Base-by-base conservation (phyloP, 805 yeast species). In the Starmerella davenportii region DNA sequence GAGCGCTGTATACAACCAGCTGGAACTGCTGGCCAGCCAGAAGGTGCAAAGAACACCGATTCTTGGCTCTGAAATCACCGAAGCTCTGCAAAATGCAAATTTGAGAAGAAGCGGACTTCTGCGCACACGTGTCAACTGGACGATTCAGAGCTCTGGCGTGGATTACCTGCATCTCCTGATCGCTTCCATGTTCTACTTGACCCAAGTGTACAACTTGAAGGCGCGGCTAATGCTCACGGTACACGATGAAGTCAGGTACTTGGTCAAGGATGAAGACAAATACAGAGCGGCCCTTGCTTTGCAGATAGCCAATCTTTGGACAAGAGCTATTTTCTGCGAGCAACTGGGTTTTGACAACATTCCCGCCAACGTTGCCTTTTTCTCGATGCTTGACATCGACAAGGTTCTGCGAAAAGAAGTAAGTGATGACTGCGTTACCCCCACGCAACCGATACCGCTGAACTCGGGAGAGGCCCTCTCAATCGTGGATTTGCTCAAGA, bases 131-230 rank as follows among this genome's bases (percentile, higher is more conserved):
- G 76, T 85, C 45, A 90, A 90, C 52, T 90, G 99, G 99, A 81
- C 95, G 1, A 90, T 90, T 53, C 99, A 90, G 56, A 81, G 95
- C 18, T 81, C 95, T 1, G 99, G 98, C 28, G 99, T 92, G 16
- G 98, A 90, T 55, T 90, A 92, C 52, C 63, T 90, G 38, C 99
- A 90, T 55, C 55, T 90, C 30, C 56, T 90, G 43, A 66, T 87
- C 36, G 70, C 82, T 4, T 72, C 94, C 0, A 85, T 92, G 95
- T 79, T 81, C 41, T 81, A 84, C 50, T 63, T 90, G 48, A 63
- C 70, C 30, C 65, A 70, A 30, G 68, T 65, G 43, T 87, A 73
- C 56, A 52, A 62, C 3, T 61, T 92, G 9, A 69, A 77, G 27
- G 93, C 93, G 0, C 61, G 99, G 37, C 63, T 90, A 39, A 63